Base-by-base conservation (phyloP, 1,284 basidiomycete species). In the Trichosporon inkin region DNA sequence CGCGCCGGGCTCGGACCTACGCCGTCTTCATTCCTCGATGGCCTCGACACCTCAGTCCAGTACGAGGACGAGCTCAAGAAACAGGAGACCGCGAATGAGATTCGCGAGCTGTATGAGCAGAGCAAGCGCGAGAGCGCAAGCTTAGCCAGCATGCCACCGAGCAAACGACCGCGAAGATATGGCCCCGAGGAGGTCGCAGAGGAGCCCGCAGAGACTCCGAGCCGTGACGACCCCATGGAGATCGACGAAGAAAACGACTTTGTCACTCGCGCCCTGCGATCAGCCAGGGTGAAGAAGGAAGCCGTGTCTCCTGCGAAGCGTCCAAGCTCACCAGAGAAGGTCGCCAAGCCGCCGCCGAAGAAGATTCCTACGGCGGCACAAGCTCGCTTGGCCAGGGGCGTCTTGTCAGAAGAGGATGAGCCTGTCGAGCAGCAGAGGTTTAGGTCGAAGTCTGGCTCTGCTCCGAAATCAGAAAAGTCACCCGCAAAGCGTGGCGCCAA, bases 21-120 rank as follows among this genome's bases (percentile, higher is more conserved):
- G 2, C 61, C 63, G 22, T 62, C 61, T n/a, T 59, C 66, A 0
- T 56, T 62, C 19, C 59, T 67, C 28, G 56, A 63, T 39, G 64
- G 47, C n/a, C 39, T 65, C 13, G 64, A 66, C 53, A 59, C 60
- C 3, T 54, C 59, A 2, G 57, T 69, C 20, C 59, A 59, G n/a
- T 62, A 67, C 32, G 65, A 66, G 35, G 59, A 57, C 7, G 62
- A 63, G 20, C 49, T 59, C 8, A 62, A 70, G 60, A 61, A 65
- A 20, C 64, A 71, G 56, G 69, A 72, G 49, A 62, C 57, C 6
- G 65, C 63, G n/a, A 63, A 63, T 7, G 68, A 71, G 59, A 69
- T 69, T 11, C 61, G 67, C 10, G 63, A 71, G 57, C 57, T 76
- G 37, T 76, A 76, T 52, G 73, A 75, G 60, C 62, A 72, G 58